A percentile compares a stretch with the other conserved stretches of the same genome.
Conservation (phyloP, 2,329 filamentous ascomycete genomes). For the Lasiodiplodia sp. region DNA sequence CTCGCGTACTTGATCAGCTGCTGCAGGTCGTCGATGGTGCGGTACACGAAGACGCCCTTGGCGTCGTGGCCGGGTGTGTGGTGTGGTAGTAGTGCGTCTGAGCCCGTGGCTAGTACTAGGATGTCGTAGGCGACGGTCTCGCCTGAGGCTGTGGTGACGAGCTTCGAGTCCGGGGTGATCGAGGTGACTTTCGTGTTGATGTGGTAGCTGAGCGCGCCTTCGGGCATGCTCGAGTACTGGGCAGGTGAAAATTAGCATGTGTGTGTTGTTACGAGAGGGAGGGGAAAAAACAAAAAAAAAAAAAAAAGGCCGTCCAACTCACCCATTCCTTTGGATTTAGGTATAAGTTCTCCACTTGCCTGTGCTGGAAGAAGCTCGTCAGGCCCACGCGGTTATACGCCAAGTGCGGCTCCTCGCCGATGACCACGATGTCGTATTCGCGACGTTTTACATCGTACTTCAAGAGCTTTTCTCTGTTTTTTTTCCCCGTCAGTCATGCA, state of each 20-base stretch:
- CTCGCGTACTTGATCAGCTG: conserved; percentile 77
- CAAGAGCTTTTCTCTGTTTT: conserved; percentile 79
- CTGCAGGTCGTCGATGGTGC: conserved; percentile 82
- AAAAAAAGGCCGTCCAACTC: conserved; percentile 36
- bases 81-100: conserved; percentile 76
- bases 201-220: conserved; percentile 75
- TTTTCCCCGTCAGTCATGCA: not conserved
- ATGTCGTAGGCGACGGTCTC: conserved; percentile 77
- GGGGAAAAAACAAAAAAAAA: not conserved
- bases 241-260: not conserved
- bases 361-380: conserved; percentile 87
- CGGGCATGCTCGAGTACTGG: conserved; percentile 72
- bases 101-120: conserved; percentile 85
- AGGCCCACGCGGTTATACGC: conserved; percentile 92
- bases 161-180: conserved; percentile 70
- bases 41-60: conserved; percentile 86
- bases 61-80: conserved; percentile 81
- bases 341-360: conserved; percentile 85
- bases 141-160: conserved; percentile 74
- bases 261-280: not conserved
- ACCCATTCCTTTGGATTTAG: conserved; percentile 86
- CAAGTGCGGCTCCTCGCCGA: conserved; percentile 86
- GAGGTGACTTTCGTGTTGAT: conserved; percentile 76
- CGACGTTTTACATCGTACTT: conserved; percentile 79
- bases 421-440: conserved; percentile 82